Evolutionary conservation across 116 monocot species (phyloP), one percentile per base, ranked within the genome.

Genomic region (Papilionanthe hybrid): DNA sequence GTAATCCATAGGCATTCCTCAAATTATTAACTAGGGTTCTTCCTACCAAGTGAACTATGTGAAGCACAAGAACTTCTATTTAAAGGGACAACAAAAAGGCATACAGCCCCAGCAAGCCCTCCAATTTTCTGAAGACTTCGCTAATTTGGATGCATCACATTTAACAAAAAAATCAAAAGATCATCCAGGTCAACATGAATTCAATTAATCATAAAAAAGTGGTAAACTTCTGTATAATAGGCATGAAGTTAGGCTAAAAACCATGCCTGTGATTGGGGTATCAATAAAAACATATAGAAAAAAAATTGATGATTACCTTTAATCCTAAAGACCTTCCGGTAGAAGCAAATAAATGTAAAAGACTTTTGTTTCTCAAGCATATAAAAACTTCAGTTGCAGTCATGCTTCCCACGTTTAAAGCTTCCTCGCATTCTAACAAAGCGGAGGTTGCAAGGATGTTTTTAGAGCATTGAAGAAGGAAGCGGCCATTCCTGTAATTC

Each of bases 281-380:
- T 32, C 27, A 3, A 5, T n/a, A 66, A 20, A 43, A 74, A 43
- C 22, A 55, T 55, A 56, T 18, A 30, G 22, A 77, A 37, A 25
- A 72, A 56, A 41, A 72, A 42, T 42, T 56, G n/a, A 10, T 44
- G 3, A 47, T 48, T 83, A 99, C 99, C 93, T 95, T 86, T 4
- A 95, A 86, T 19, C 99, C 95, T 58, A 95, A 81, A 84, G 90
- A 95, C 69, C 82, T 92, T 80, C 95, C 99, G 78, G 81, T 86
- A 60, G 93, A 93, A 72, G 95, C 93, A 88, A 95, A 95, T 75
- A 95, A 87, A 68, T 99, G 93, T 78, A 95, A 86, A n/a, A 99
- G 90, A 89, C 99, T 93, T 89, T 91, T 99, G 82, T 83, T 93
- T 86, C 95, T 89, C 86, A 99, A 84, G 75, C 79, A 91, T 78